Percentiles rank a stretch among this genome's conserved stretches.
phyloP scores from a whole-genome alignment of 1,284 basidiomycete genomes.

The Apiotrichum sp. region DNA sequence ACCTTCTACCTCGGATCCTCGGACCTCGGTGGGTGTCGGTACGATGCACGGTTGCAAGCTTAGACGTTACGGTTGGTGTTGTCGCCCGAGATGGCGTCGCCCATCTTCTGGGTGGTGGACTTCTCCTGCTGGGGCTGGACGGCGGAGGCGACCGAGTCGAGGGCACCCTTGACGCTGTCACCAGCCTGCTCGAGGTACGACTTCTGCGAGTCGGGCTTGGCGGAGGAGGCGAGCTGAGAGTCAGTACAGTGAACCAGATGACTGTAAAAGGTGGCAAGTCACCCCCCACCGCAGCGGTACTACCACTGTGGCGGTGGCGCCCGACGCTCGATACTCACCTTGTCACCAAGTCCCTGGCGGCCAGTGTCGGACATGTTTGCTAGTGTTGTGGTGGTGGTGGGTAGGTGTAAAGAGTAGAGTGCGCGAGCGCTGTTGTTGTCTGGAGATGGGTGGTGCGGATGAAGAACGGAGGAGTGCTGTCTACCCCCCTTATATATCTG shows the following conservation, averaged over 20 bases:
- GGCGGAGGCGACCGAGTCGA: slow-evolving; percentile 39
- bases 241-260: too few species aligned
- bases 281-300: too few species aligned
- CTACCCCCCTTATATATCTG: background rate
- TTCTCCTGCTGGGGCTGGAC: slow-evolving; percentile 37
- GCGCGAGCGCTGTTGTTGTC: background rate
- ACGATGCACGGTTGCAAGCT: background rate
- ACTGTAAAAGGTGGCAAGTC: too few species aligned
- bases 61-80: slow-evolving; percentile 21
- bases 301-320: too few species aligned
- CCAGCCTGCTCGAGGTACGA: slow-evolving; percentile 40
- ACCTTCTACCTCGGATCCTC: too few species aligned
- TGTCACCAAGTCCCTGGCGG: slow-evolving; percentile 41
- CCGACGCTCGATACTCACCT: slow-evolving; percentile 15
- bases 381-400: slow-evolving; percentile 3
- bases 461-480: background rate
- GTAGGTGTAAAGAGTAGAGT: background rate
- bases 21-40: too few species aligned
- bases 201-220: slow-evolving; percentile 46
- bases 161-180: slow-evolving; percentile 36
- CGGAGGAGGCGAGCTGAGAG: slow-evolving; percentile 22
- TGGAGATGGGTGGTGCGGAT: background rate
- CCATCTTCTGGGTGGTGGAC: slow-evolving; percentile 43
- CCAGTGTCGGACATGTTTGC: slow-evolving; percentile 22
- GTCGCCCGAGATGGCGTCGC: slow-evolving; percentile 30